Evolutionary conservation across 2,329 filamentous ascomycete genomes (phyloP), one percentile per base, ranked within the genome.

Genomic region (Fusarium solani-melongenae): DNA sequence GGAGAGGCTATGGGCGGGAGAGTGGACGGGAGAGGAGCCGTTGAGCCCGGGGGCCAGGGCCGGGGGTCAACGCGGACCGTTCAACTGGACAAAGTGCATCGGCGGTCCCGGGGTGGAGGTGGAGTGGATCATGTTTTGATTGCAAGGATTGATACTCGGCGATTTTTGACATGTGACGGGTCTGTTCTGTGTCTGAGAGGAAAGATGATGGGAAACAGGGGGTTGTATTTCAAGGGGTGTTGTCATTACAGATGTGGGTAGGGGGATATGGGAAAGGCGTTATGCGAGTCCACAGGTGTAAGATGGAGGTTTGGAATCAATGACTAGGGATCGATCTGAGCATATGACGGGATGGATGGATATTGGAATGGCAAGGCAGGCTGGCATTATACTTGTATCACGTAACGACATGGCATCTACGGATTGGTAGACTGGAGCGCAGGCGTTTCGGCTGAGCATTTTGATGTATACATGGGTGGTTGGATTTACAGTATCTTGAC

Each of bases 1-100:
- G 46, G 95, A 98, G 85, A 91, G 92, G 77, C 88, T 97, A 17
- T 98, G 96, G 95, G 86, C 87, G 14, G 88, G 87, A 58, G 88
- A 90, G 58, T 82, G 79, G 74, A 78, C 82, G 66, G 83, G 83
- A 49, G 81, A 83, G 31, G 81, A 83, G 60, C 77, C 78, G 56
- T 73, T 79, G 22, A 81, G 78, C 58, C 79, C 81, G 22, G 80
- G 76, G 24, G 70, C 77, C 20, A 77, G 68, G 77, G 77, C 83
- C 59, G 82, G 81, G 55, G 80, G 79, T 64, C 82, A 83, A 64
- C 82, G 85, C 58, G 86, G 87, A 46, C 88, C 88, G 9, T 90
- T 90, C 78, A 88, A 86, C 81, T 90, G 88, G 88, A 85, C 87
- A 4, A 86, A 84, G 76, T 89, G 86, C 78, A 89, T 90, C 69